Conservation (phyloP, 1,284 basidiomycete species). For the Polyporus tsugae region DNA sequence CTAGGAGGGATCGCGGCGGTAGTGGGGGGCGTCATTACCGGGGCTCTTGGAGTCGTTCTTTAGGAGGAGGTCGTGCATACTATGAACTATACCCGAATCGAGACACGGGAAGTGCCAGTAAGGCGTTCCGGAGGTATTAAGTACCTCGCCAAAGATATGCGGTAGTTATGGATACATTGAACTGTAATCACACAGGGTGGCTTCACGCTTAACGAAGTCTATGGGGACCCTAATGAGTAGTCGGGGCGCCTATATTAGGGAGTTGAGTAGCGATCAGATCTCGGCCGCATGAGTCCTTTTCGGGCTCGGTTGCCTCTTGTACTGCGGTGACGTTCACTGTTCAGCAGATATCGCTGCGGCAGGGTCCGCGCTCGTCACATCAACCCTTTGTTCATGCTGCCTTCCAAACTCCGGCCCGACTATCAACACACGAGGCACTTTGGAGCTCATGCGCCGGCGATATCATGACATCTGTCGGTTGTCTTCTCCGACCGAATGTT, state of each 20-base stretch:
- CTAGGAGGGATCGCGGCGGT: slow-evolving; percentile 10
- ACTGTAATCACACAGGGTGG: neutral
- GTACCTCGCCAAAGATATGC: neutral
- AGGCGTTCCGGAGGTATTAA: neutral
- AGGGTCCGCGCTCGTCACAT: neutral
- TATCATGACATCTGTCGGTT: neutral
- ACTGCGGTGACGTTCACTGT: neutral
- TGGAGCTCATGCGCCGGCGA: neutral
- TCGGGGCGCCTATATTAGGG: neutral
- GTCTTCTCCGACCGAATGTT: slow-evolving; percentile 1
- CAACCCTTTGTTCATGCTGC: neutral
- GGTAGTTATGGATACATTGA: neutral
- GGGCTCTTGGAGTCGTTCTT: slow-evolving; percentile 21
- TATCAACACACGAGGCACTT: neutral
- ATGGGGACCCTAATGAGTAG: neutral
- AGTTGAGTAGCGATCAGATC: slow-evolving; percentile 4
- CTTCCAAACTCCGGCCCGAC: slow-evolving; percentile 1
- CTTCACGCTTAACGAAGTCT: neutral
- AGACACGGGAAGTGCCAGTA: neutral
- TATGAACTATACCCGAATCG: neutral
- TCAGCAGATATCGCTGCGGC: neutral
- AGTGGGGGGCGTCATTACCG: slow-evolving; percentile 13
- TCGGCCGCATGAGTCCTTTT: slow-evolving; percentile 3
- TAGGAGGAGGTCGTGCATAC: slow-evolving; percentile 6
- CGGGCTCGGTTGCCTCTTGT: neutral